A percentile compares a stretch with the other conserved stretches of the same genome.
phyloP scores from a whole-genome alignment of 805 yeast genomes.

The Candida lessepsii region DNA sequence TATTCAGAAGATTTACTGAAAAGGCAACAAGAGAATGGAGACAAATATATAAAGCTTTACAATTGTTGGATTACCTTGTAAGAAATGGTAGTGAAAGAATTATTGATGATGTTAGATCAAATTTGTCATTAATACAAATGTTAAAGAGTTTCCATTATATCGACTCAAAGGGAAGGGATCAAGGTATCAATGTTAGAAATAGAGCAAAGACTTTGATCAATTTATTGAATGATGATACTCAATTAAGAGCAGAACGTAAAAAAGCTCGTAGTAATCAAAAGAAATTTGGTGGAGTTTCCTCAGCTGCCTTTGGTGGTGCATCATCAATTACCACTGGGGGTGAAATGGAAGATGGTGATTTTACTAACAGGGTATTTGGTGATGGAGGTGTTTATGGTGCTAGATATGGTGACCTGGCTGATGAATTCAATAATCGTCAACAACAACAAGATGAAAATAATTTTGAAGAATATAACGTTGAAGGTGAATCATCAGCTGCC shows the following conservation, averaged over 20 bases:
- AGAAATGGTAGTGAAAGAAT: conserved; percentile 93
- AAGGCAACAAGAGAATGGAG: conserved; percentile 97
- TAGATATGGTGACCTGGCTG: conserved; percentile 58
- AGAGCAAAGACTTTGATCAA: conserved; percentile 74
- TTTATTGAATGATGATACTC: conserved; percentile 71
- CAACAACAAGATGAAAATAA: conserved; percentile 23
- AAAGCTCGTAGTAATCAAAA: conserved; percentile 84
- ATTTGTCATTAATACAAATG: conserved; percentile 78
- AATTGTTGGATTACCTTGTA: conserved; percentile 84
- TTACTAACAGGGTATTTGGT: conserved; percentile 56
- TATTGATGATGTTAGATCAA: conserved; percentile 90
- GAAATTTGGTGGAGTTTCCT: conserved; percentile 78
- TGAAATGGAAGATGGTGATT: conserved; percentile 51
- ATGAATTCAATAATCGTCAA: conserved; percentile 27
- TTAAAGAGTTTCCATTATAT: conserved; percentile 90
- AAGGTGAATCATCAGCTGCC: conserved; percentile 15
- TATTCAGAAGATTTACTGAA: conserved; percentile 88
- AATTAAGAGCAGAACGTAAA: conserved; percentile 80
- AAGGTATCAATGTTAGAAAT: conserved; percentile 92
- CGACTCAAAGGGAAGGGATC: conserved; percentile 92
- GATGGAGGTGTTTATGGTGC: conserved; percentile 72
- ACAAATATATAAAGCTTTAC: conserved; percentile 92
- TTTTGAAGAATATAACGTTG: conserved; percentile 65
- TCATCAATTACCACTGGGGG: conserved; percentile 34
- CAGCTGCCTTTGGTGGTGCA: conserved; percentile 51